phyloP scores from a whole-genome alignment of 2,329 filamentous ascomycete species.

The Trichoderma endophyticum region DNA sequence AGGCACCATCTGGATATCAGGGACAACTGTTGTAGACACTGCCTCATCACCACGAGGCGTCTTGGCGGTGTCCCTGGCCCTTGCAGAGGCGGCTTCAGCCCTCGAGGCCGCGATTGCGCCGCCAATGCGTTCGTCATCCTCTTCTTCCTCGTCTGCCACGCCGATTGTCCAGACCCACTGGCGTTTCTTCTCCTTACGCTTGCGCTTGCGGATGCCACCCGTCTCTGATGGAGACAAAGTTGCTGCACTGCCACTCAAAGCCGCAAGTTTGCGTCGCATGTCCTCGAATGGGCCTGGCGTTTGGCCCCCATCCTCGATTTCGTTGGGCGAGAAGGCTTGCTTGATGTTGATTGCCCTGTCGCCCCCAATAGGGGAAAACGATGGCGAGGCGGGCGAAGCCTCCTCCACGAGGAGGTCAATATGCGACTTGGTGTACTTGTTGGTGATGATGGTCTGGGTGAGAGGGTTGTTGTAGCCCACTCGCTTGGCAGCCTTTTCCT shows the following conservation, averaged over 20 bases:
- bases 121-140: slow-evolving; percentile 42
- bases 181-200: slow-evolving; percentile 56
- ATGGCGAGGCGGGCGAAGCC: slow-evolving; percentile 46
- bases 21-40: background rate
- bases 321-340: slow-evolving; percentile 51
- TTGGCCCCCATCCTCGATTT: slow-evolving; percentile 58
- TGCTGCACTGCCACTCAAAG: slow-evolving; percentile 34
- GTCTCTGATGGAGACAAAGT: slow-evolving; percentile 36
- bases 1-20: slow-evolving; percentile 17
- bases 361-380: slow-evolving; percentile 30
- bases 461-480: slow-evolving; percentile 63
- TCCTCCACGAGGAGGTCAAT: slow-evolving; percentile 61
- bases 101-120: slow-evolving; percentile 42
- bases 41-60: background rate
- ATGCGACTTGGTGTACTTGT: slow-evolving; percentile 60
- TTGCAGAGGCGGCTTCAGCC: slow-evolving; percentile 29
- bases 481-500: slow-evolving; percentile 52
- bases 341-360: slow-evolving; percentile 48
- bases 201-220: slow-evolving; percentile 51
- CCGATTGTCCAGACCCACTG: slow-evolving; percentile 67
- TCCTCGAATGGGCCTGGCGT: slow-evolving; percentile 64
- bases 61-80: slow-evolving; percentile 20
- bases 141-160: slow-evolving; percentile 46
- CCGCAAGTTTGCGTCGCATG: slow-evolving; percentile 56
- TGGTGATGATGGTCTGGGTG: slow-evolving; percentile 61